Evolutionary conservation across 306 rosid genomes (phyloP), one percentile per base, ranked within the genome.

Genomic region (Abrus precatorius): DNA sequence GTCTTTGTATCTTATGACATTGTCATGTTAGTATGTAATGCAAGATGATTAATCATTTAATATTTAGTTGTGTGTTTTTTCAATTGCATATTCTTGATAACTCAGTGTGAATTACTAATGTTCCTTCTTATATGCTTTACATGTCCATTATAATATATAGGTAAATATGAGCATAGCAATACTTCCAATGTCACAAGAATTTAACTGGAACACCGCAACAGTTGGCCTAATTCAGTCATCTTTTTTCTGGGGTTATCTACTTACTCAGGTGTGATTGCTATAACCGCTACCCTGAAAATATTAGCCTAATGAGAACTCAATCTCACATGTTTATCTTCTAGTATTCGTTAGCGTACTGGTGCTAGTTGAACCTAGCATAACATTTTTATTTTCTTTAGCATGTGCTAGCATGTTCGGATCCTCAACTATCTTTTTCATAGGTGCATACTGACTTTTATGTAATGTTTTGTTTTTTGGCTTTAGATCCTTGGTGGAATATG

Each of bases 81-180:
- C 20, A 20, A 20, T 20, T 20, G 20, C 40, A 28, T n/a, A 50
- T 44, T 38, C 63, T 5, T 34, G 49, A 27, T 49, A 47, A 12
- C 32, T 10, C 4, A 14, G 27, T 7, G 13, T 20, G 4, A 36
- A 36, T 62, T 65, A 75, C 56, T 54, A 20, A 62, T 62, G 53
- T 47, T 69, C 67, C 34, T 64, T 34, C 49, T 76, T 45, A 77
- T 55, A 49, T 75, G 9, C 30, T 30, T 34, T 38, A 48, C 28
- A 7, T 79, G 36, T 67, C 48, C 70, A 7, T 71, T 86, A 55
- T 36, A 60, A 60, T 78, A 64, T 49, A 38, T 43, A 95, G 97
- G 97, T 95, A 69, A 95, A 95, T 83, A 95, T 95, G 98, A 95
- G 98, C 90, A 95, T 95, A 79, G 98, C 97, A 9, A 95, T 95